Percentiles rank a stretch among this genome's conserved stretches.
phyloP scores from a whole-genome alignment of 331 rosid genomes.

The Erythrophleum ivorense region DNA sequence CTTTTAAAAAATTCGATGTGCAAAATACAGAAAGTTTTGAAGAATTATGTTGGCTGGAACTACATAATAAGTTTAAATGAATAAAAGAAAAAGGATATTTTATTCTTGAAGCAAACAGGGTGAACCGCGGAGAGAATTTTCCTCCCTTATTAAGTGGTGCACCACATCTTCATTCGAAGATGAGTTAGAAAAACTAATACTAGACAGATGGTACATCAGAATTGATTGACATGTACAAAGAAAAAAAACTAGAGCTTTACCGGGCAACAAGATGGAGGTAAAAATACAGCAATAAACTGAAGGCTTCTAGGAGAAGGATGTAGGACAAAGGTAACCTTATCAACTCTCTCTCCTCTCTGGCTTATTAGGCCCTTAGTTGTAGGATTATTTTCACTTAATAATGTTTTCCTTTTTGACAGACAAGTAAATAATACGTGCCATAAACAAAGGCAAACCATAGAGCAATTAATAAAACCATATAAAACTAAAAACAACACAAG shows the following conservation, averaged over 20 bases:
- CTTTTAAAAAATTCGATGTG: background rate
- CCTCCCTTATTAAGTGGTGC: background rate
- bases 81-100: background rate
- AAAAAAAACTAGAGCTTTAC: background rate
- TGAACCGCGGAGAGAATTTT: background rate
- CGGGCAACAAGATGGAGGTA: background rate
- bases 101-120: background rate
- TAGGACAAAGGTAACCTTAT: background rate
- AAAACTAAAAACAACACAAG: background rate
- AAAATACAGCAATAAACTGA: background rate
- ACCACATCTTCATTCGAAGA: background rate
- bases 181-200: background rate
- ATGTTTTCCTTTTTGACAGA: background rate
- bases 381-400: background rate
- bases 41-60: background rate
- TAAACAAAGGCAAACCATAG: background rate
- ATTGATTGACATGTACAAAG: background rate
- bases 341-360: background rate
- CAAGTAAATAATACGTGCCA: background rate
- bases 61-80: background rate
- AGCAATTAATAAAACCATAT: too few species aligned
- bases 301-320: background rate
- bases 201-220: background rate
- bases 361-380: background rate
- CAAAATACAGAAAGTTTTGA: background rate